Conservation (phyloP, 345 rosid genomes). For the Acer campestre region DNA sequence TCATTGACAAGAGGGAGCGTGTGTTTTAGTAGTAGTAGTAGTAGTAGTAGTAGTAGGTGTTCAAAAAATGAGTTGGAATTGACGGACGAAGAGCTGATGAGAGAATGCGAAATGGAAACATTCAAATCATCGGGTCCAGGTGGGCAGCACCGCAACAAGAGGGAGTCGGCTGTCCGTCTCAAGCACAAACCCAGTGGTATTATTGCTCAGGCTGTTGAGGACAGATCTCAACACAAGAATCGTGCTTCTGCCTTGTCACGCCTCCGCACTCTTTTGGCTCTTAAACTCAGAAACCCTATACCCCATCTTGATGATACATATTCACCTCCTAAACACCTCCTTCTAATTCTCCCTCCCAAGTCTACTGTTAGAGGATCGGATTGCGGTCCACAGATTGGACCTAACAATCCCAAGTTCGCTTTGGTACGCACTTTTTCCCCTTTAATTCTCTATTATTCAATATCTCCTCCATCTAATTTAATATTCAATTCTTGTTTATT, state of each 20-base stretch:
- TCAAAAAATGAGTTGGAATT: conserved; percentile 44
- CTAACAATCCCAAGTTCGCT: conserved; percentile 82
- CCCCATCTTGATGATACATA: conserved; percentile 44
- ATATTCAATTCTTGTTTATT: conserved; percentile 3
- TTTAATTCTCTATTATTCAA: background rate
- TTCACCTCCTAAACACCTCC: conserved; percentile 79
- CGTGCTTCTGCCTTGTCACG: conserved; percentile 83
- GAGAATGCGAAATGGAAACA: conserved; percentile 67
- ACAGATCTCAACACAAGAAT: conserved; percentile 93
- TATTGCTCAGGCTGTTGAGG: conserved; percentile 83
- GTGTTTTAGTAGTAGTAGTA: too few species aligned
- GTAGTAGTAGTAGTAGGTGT: too few species aligned
- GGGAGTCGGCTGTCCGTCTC: conserved; percentile 89
- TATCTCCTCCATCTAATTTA: background rate
- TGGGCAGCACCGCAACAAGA: conserved; percentile 97
- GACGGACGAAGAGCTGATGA: conserved; percentile 76
- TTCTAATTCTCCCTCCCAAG: conserved; percentile 82
- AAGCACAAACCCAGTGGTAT: conserved; percentile 88
- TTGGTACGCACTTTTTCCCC: conserved; percentile 40
- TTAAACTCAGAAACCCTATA: conserved; percentile 76
- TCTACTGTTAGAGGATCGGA: conserved; percentile 67
- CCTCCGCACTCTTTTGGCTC: conserved; percentile 76
- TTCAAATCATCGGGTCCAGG: conserved; percentile 89
- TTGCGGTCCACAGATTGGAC: conserved; percentile 85
- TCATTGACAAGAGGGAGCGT: too few species aligned